Evolutionary conservation across 1,139 yeast genomes (phyloP).

Genomic region (Kodamaea anthophila): DNA sequence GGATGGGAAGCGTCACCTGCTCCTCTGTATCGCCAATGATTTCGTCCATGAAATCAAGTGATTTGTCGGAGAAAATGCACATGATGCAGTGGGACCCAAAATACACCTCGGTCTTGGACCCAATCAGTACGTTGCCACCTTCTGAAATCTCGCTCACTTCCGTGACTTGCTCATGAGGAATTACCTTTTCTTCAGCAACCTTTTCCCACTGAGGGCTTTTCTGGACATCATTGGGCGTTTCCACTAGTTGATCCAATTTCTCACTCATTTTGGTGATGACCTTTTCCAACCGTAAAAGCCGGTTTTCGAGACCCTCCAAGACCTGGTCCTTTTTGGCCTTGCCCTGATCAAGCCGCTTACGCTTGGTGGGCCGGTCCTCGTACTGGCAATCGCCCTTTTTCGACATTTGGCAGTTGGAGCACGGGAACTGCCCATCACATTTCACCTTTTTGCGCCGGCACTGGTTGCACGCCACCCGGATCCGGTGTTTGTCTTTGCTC

Average conservation of each 20-base stretch:
- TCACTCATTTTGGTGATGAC: conserved; percentile 16
- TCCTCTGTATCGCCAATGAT: conserved; percentile 20
- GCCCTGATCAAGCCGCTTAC: conserved; percentile 7
- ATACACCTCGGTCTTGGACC: conserved; percentile 14
- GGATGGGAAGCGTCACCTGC: conserved; percentile 22
- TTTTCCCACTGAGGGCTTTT: background rate
- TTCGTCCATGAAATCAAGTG: conserved; percentile 29
- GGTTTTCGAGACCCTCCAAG: conserved; percentile 16
- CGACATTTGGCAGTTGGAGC: conserved; percentile 16
- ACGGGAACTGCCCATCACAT: conserved; percentile 21
- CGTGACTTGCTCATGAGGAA: background rate
- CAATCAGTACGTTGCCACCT: conserved; percentile 1
- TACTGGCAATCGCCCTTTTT: conserved; percentile 22
- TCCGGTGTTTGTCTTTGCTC: conserved; percentile 11
- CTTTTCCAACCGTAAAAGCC: conserved; percentile 21
- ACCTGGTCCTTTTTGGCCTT: conserved; percentile 4
- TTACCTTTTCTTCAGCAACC: background rate
- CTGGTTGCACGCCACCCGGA: conserved; percentile 19
- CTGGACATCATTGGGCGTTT: conserved; percentile 1
- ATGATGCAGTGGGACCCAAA: conserved; percentile 37
- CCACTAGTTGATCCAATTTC: conserved; percentile 10
- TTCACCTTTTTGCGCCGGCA: conserved; percentile 22
- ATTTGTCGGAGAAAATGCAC: conserved; percentile 31
- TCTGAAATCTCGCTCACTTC: conserved; percentile 1
- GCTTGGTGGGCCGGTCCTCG: conserved; percentile 19